A percentile compares a stretch with the other conserved stretches of the same genome.
Evolutionary conservation across 768 basidiomycete genomes (phyloP).

Genomic region (Auricularia sp.): DNA sequence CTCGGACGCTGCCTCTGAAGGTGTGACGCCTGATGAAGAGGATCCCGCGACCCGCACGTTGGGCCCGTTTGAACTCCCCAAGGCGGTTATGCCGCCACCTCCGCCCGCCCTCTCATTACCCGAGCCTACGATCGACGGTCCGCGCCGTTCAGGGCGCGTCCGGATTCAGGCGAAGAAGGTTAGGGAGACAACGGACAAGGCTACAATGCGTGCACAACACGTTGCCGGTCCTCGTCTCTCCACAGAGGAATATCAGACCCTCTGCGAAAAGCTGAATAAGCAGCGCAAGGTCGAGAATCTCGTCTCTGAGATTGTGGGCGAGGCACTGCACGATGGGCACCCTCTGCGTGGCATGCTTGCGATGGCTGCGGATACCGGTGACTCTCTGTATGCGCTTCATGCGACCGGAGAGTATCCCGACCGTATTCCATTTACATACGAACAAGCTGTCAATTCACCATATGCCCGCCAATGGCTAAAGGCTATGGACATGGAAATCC

Average conservation of each 20-base stretch:
- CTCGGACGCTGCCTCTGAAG: too few relatives aligned
- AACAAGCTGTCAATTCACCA: too few relatives aligned
- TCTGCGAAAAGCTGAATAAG: neutral
- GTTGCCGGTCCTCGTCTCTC: neutral
- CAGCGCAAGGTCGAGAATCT: neutral
- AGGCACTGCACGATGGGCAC: neutral
- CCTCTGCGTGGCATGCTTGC: neutral
- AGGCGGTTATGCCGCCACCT: neutral
- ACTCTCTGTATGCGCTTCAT: neutral
- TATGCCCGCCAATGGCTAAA: too few relatives aligned
- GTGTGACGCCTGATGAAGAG: too few relatives aligned
- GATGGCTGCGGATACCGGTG: neutral
- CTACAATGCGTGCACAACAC: neutral
- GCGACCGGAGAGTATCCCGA: neutral
- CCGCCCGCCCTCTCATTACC: neutral
- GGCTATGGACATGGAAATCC: too few relatives aligned
- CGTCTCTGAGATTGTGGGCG: neutral
- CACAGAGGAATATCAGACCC: neutral
- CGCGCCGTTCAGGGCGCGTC: neutral
- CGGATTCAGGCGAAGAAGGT: neutral
- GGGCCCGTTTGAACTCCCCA: neutral
- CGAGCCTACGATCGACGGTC: neutral
- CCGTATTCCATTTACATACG: too few relatives aligned
- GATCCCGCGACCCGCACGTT: neutral
- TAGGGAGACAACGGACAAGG: neutral